Evolutionary conservation across 176 grass and related monocot genomes (phyloP).

Genomic region (Eragrostis curvula): DNA sequence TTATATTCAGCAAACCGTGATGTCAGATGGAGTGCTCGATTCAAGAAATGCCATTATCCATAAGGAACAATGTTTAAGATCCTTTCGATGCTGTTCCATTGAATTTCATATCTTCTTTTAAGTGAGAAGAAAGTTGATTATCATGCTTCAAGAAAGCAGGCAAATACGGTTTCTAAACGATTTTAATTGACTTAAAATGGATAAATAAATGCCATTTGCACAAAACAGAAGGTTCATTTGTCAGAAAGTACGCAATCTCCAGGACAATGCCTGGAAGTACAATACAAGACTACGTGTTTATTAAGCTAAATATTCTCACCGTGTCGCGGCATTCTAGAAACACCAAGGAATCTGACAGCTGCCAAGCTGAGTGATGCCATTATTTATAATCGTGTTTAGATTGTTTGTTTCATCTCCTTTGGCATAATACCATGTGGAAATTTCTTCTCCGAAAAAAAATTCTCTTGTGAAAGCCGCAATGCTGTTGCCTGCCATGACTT

Average conservation of each 20-base stretch:
- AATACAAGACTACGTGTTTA: slow-evolving; percentile 1
- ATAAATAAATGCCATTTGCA: background rate
- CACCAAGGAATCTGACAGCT: slow-evolving; percentile 58
- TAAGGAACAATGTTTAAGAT: background rate
- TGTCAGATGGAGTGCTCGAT: background rate
- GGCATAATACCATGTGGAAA: slow-evolving; percentile 35
- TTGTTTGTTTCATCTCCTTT: slow-evolving; percentile 33
- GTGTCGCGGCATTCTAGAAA: background rate
- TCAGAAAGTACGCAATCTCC: slow-evolving; percentile 15
- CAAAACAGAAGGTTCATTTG: slow-evolving; percentile 26
- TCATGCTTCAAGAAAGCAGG: background rate
- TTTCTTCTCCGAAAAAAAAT: background rate
- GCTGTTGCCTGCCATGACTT: slow-evolving; percentile 12
- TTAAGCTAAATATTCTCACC: background rate
- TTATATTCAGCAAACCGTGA: background rate
- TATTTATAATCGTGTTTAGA: slow-evolving; percentile 1
- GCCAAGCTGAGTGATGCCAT: slow-evolving; percentile 20
- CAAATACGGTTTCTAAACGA: background rate
- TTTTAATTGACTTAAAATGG: background rate
- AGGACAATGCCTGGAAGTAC: slow-evolving; percentile 19
- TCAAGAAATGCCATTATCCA: slow-evolving; percentile 12
- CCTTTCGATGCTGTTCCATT: background rate
- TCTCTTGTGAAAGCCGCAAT: slow-evolving; percentile 33
- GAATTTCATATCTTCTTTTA: slow-evolving; percentile 32
- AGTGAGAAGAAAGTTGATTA: background rate